Percentiles rank a stretch among this genome's conserved stretches.
Evolutionary conservation across 495 filamentous ascomycete genomes (phyloP).

Genomic region (Astrothelium subdiscretum): DNA sequence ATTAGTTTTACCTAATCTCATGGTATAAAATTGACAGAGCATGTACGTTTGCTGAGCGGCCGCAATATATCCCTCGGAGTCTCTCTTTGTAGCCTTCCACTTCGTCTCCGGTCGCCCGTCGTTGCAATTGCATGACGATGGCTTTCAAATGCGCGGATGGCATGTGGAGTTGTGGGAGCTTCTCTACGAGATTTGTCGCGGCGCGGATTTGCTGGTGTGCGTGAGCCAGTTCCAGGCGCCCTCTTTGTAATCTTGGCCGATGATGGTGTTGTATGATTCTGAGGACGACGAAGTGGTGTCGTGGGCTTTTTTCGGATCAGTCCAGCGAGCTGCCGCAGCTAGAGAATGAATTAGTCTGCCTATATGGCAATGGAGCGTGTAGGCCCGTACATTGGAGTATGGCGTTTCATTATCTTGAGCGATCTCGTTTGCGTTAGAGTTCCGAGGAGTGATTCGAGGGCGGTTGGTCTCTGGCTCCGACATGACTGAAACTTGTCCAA

Average conservation of each 20-base stretch:
- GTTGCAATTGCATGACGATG: constrained; percentile 63
- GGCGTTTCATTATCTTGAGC: background rate
- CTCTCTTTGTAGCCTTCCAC: constrained; percentile 56
- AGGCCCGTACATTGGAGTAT: background rate
- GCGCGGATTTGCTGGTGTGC: background rate
- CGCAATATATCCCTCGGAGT: constrained; percentile 62
- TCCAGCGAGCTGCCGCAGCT: constrained; percentile 1
- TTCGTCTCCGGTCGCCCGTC: constrained; percentile 54
- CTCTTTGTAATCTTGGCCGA: background rate
- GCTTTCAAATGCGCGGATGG: constrained; percentile 55
- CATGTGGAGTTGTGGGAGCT: constrained; percentile 56
- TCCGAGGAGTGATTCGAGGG: constrained; percentile 1
- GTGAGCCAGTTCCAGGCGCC: background rate
- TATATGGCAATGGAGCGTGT: background rate
- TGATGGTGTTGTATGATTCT: background rate
- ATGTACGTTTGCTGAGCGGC: constrained; percentile 44
- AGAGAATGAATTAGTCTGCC: background rate
- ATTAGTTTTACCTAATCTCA: background rate
- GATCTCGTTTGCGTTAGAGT: background rate
- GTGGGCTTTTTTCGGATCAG: background rate
- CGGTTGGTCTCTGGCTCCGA: background rate
- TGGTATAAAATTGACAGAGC: background rate
- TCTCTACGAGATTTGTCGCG: background rate
- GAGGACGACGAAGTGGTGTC: background rate
- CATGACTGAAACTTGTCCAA: background rate